Percentiles rank a stretch among this genome's conserved stretches.
phyloP scores from a whole-genome alignment of 2,329 filamentous ascomycete genomes.

The Fusarium marasasianum region DNA sequence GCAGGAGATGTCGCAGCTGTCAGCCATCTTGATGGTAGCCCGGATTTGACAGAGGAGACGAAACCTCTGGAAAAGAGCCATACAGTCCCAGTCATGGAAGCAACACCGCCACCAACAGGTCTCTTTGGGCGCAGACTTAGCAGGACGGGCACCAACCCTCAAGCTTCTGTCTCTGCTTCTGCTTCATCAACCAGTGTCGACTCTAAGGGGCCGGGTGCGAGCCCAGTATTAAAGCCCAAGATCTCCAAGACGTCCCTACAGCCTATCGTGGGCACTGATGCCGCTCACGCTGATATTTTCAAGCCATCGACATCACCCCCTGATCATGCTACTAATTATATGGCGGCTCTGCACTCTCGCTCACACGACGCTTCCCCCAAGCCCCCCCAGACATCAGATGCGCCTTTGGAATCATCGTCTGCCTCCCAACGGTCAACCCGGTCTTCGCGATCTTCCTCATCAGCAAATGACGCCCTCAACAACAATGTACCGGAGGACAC shows the following conservation, averaged over 20 bases:
- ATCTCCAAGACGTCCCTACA: constrained; percentile 61
- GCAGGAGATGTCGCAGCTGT: constrained; percentile 60
- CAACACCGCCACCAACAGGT: constrained; percentile 48
- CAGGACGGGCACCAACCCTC: constrained; percentile 47
- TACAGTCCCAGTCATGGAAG: constrained; percentile 57
- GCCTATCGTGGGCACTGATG: constrained; percentile 74
- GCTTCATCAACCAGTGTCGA: constrained; percentile 61
- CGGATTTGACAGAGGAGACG: constrained; percentile 51
- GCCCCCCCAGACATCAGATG: constrained; percentile 48
- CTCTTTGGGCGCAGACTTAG: constrained; percentile 62
- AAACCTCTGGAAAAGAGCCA: constrained; percentile 66
- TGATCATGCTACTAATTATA: constrained; percentile 69
- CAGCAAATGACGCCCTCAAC: constrained; percentile 53
- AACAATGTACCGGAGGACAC: constrained; percentile 49
- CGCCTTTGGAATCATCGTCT: constrained; percentile 49
- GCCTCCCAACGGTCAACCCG: constrained; percentile 54
- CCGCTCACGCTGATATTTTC: constrained; percentile 71
- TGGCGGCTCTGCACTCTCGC: constrained; percentile 73
- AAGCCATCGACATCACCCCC: constrained; percentile 65
- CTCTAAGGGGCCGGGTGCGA: constrained; percentile 52
- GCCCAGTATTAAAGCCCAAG: constrained; percentile 48
- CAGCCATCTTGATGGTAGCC: constrained; percentile 54
- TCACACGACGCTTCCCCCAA: constrained; percentile 65
- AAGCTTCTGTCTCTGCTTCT: constrained; percentile 53
- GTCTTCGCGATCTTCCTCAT: constrained; percentile 63